These are phyloP conservation scores for Colletotrichum chlorophyti DNA, from an alignment of 2,329 filamentous ascomycete genomes.

Conservation along the genomic window DNA sequence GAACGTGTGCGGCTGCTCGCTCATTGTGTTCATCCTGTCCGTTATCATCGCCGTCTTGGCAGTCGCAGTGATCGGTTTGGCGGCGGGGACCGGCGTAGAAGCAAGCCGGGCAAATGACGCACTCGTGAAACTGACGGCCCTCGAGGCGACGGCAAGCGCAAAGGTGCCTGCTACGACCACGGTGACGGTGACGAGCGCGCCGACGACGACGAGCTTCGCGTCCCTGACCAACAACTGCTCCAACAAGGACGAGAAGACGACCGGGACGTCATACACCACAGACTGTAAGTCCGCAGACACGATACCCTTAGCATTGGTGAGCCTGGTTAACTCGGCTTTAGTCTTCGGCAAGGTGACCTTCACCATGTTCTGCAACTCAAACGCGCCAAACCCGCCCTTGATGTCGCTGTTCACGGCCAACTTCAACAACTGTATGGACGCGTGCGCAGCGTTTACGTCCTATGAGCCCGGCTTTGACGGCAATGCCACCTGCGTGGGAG, in stretches of 20 bases:
- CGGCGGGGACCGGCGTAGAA: conserved; percentile 51
- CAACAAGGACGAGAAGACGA: conserved; percentile 39
- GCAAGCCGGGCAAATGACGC: conserved; percentile 46
- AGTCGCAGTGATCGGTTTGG: conserved; percentile 50
- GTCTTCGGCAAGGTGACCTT: conserved; percentile 45
- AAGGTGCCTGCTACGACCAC: conserved; percentile 31
- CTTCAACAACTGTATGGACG: conserved; percentile 55
- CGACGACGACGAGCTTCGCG: conserved; percentile 36
- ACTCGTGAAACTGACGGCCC: conserved; percentile 37
- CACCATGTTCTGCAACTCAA: conserved; percentile 51
- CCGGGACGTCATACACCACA: conserved; percentile 46
- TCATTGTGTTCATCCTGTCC: conserved; percentile 48
- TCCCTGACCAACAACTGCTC: conserved; percentile 49
- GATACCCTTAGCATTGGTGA: not conserved
- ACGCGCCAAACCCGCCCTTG: conserved; percentile 45
- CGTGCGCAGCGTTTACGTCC: conserved; percentile 46
- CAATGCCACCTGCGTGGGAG: conserved; percentile 39
- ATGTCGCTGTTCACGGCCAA: conserved; percentile 49
- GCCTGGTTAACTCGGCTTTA: conserved; percentile 31
- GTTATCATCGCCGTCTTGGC: conserved; percentile 47
- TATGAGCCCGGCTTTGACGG: conserved; percentile 16
- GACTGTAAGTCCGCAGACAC: conserved; percentile 44
- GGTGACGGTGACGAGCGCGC: conserved; percentile 23
- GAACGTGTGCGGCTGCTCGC: conserved; percentile 35
- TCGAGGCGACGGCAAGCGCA: conserved; percentile 33